Evolutionary conservation across 2,329 filamentous ascomycete species (phyloP).

Genomic region (Exophiala aquamarina): DNA sequence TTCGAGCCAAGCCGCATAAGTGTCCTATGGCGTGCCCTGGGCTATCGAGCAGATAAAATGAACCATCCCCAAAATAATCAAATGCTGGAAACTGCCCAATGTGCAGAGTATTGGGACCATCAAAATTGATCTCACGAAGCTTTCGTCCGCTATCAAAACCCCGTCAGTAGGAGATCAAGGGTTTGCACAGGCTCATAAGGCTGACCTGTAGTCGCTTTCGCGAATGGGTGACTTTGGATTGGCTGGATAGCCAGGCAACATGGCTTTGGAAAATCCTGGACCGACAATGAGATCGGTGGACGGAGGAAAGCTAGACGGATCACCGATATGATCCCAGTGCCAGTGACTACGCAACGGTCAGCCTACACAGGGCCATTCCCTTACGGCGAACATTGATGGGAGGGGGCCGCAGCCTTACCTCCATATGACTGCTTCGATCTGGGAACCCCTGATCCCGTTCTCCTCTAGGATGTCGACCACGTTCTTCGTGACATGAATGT

Average conservation of each 20-base stretch:
- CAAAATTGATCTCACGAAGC: constrained; percentile 24
- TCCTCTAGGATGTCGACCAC: constrained; percentile 30
- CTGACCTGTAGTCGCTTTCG: constrained; percentile 34
- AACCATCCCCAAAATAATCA: constrained; percentile 43
- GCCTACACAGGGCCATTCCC: no score
- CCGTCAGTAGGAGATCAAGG: no score
- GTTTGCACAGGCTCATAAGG: not conserved
- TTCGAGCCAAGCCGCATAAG: constrained; percentile 50
- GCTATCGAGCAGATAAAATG: constrained; percentile 42
- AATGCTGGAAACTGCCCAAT: constrained; percentile 40
- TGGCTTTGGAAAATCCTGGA: constrained; percentile 48
- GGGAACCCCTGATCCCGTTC: constrained; percentile 17
- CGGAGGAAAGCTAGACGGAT: constrained; percentile 28
- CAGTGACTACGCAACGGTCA: constrained; percentile 25
- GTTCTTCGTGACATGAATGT: constrained; percentile 28
- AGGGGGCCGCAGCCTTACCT: not conserved
- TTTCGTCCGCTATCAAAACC: constrained; percentile 31
- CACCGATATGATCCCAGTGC: constrained; percentile 34
- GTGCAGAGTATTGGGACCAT: constrained; percentile 21
- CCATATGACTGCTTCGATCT: constrained; percentile 32
- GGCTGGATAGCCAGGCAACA: constrained; percentile 50
- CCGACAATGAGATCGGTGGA: constrained; percentile 52
- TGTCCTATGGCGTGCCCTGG: constrained; percentile 51
- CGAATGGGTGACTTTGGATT: constrained; percentile 36
- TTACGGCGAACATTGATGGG: no score